phyloP scores from a whole-genome alignment of 2,329 filamentous ascomycete species.

The Metarhizium guizhouense region DNA sequence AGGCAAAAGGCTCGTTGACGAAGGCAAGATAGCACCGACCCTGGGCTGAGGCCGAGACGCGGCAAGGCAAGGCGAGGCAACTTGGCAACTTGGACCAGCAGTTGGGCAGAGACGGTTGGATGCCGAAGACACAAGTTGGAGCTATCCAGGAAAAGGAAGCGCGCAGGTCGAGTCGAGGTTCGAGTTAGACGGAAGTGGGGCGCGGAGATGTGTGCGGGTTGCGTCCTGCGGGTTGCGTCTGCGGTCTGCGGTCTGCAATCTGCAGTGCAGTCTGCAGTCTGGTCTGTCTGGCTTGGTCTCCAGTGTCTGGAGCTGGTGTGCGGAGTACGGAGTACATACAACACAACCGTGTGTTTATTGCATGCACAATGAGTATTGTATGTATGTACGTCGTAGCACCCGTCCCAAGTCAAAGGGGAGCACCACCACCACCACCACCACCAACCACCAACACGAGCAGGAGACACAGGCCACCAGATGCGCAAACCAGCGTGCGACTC shows the following conservation, averaged over 20 bases:
- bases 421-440: neutral
- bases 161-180: conserved; percentile 1
- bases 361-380: too few species aligned
- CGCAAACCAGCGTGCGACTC: neutral
- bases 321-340: too few species aligned
- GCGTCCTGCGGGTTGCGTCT: neutral
- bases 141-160: conserved; percentile 6
- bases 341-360: too few species aligned
- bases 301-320: neutral
- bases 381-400: neutral
- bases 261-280: neutral
- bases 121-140: conserved; percentile 4
- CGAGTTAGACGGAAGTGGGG: conserved; percentile 1
- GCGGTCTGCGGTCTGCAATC: neutral
- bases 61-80: conserved; percentile 3
- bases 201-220: neutral
- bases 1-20: neutral
- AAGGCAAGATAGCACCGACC: neutral
- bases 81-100: conserved; percentile 5
- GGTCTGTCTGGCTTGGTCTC: neutral
- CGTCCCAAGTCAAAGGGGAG: neutral
- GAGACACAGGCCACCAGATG: neutral
- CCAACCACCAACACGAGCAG: neutral
- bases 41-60: conserved; percentile 7
- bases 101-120: conserved; percentile 11